Conservation (phyloP, 192 early-diverging fungal genomes). For the Rhizophlyctis rosea region DNA sequence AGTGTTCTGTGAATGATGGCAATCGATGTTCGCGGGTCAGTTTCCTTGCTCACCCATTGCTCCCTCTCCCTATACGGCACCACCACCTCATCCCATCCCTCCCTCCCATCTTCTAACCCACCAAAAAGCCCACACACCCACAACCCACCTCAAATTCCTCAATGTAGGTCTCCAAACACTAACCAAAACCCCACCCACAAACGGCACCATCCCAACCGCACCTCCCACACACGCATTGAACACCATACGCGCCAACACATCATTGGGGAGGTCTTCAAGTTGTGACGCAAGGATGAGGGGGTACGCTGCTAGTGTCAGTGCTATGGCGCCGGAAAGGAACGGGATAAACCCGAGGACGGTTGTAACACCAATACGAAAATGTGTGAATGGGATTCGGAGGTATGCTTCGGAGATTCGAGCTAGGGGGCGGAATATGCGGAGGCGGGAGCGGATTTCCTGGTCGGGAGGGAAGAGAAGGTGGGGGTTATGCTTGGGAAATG, state of each 20-base stretch:
- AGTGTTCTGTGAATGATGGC: not conserved
- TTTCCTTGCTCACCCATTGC: too few relatives aligned
- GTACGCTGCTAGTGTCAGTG: slow-evolving; percentile 13
- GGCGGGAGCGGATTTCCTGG: slow-evolving; percentile 23
- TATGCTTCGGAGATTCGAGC: slow-evolving; percentile 18
- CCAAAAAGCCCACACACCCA: not conserved
- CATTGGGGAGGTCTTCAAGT: slow-evolving; percentile 16
- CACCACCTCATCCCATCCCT: too few relatives aligned
- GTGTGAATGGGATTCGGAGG: slow-evolving; percentile 21
- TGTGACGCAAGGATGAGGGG: slow-evolving; percentile 23
- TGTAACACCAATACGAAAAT: slow-evolving; percentile 12
- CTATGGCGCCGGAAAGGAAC: slow-evolving; percentile 13
- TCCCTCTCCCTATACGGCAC: too few relatives aligned
- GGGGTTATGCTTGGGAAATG: not conserved
- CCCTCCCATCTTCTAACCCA: too few relatives aligned
- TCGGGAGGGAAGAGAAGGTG: not conserved
- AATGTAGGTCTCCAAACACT: slow-evolving; percentile 19
- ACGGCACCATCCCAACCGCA: slow-evolving; percentile 16
- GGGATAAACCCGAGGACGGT: slow-evolving; percentile 22
- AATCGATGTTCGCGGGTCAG: not conserved
- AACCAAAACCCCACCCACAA: slow-evolving; percentile 20
- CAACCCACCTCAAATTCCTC: slow-evolving; percentile 25
- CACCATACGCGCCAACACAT: slow-evolving; percentile 19
- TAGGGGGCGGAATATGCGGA: slow-evolving; percentile 9
- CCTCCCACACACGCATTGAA: slow-evolving; percentile 15